Conservation (phyloP, 176 grass and related monocot species). For the Tuctoria greenei region DNA sequence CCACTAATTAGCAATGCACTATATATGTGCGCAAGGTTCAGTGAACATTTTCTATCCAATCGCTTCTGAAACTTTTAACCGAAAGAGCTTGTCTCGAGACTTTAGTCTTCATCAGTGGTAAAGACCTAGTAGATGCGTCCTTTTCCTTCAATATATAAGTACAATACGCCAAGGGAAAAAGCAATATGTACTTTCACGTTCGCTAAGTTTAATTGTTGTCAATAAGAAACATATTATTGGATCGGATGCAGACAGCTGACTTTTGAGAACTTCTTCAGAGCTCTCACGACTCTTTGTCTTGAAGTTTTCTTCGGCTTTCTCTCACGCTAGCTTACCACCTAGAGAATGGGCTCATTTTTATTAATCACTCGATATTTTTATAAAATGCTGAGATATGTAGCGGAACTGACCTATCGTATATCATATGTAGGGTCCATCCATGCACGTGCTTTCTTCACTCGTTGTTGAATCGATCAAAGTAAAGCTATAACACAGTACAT, state of each 20-base stretch:
- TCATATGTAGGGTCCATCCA: constrained; percentile 19
- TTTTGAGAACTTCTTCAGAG: neutral
- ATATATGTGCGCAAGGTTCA: neutral
- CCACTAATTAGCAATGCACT: neutral
- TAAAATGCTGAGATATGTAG: neutral
- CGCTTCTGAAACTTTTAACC: constrained; percentile 13
- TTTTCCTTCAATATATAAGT: neutral
- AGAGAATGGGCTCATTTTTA: neutral
- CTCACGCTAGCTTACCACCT: constrained; percentile 22
- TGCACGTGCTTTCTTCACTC: constrained; percentile 30
- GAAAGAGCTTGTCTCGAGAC: constrained; percentile 14
- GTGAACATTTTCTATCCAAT: neutral
- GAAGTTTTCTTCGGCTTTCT: constrained; percentile 22
- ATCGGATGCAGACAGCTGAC: constrained; percentile 1
- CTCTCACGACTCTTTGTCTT: constrained; percentile 5
- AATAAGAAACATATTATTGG: constrained; percentile 12
- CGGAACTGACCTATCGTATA: neutral
- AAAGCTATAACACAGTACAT: neutral
- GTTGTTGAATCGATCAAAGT: constrained; percentile 26
- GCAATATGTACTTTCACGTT: neutral
- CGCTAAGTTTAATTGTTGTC: constrained; percentile 4
- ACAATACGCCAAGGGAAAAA: constrained; percentile 34
- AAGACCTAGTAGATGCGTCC: neutral
- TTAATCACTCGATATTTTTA: neutral
- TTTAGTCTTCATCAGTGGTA: neutral